Evolutionary conservation across 768 basidiomycete species (phyloP), one percentile per base, ranked within the genome.

Genomic region (Filobasidium wieringae): DNA sequence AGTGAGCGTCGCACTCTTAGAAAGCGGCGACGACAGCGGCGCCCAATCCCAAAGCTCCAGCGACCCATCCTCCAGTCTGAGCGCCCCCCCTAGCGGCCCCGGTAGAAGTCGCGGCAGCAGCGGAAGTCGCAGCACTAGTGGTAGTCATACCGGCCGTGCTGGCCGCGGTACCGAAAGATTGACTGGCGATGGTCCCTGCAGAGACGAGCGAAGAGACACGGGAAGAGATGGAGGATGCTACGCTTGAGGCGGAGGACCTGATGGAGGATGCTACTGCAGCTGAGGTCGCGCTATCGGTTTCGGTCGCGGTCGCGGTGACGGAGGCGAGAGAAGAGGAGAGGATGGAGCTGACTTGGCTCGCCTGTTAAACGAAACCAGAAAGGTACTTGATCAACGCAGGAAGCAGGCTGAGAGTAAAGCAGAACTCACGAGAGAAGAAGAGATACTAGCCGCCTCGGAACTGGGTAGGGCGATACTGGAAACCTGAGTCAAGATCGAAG

Each of bases 391-490:
- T 51, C 29, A 29, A 40, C 56, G 53, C 15, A 52, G 39, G n/a
- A 57, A 33, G 64, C 24, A 37, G 34, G 4, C 59, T 51, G 59
- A 64, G 50, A 15, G 60, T 55, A 26, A 59, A 47, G 17, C 52
- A 41, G 26, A 49, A 55, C 39, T 45, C 26, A 31, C 58, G 19
- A 57, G 12, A 11, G 60, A 50, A 24, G 33, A 19, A 15, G 65
- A 45, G 51, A 71, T 50, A 24, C 60, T 60, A 14, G 57, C 63
- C 22, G 66, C 63, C 27, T 66, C 60, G n/a, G 64, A 36, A 26
- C 11, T 31, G 19, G 43, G 43, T 12, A 45, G 36, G 22, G 55
- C 55, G 26, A 45, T 45, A 24, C 41, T 45, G 22, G 55, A 56
- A 7, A 29, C 43, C 31, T 45, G 43, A 34, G 43, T 32, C 8